Evolutionary conservation across 108 stramenopile species (phyloP), one percentile per base, ranked within the genome.

Genomic region (Cyclotella baltica): DNA sequence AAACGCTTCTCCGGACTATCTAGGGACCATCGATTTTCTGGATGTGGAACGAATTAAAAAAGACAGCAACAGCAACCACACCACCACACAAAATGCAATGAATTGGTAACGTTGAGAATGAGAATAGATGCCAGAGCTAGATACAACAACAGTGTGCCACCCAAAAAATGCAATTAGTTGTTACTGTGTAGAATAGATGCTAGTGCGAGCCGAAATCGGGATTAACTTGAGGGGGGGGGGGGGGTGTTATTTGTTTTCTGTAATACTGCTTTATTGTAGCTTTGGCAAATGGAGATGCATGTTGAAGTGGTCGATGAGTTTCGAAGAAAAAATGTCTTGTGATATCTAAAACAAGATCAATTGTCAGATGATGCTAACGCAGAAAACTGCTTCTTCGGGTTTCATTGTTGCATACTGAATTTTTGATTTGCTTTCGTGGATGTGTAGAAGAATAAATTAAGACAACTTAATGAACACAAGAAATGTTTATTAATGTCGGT

Each of bases 221-320:
- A 88, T 75, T 46, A 75, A 55, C 64, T 84, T 28, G 67, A 87
- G 58, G 68, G 63, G 13, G 89, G n/a, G n/a, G n/a, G n/a, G n/a
- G n/a, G 89, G 72, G 66, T 88, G 4, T 67, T 88, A 4, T 68
- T 89, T 11, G 63, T 91, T 9, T 80, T 87, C 40, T 93, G 92
- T 38, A 69, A 86, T 20, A 85, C 86, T 1, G 88, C 90, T 1
- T 73, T 72, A n/a, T n/a, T n/a, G n/a, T n/a, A 0, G 71, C 73
- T 23, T 64, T 93, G 61, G 68, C 89, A 33, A 65, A 77, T 29
- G 88, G 92, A 40, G 83, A 90, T 72, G 74, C 64, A 23, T 82
- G 76, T 59, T 75, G 75, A 5, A 70, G 67, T 19, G 51, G 75
- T 55, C 74, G 74, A 52, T 82, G 81, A 75, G 75, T 76, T 71